Conservation (phyloP, 2,329 filamentous ascomycete species). For the Exophiala oligosperma region DNA sequence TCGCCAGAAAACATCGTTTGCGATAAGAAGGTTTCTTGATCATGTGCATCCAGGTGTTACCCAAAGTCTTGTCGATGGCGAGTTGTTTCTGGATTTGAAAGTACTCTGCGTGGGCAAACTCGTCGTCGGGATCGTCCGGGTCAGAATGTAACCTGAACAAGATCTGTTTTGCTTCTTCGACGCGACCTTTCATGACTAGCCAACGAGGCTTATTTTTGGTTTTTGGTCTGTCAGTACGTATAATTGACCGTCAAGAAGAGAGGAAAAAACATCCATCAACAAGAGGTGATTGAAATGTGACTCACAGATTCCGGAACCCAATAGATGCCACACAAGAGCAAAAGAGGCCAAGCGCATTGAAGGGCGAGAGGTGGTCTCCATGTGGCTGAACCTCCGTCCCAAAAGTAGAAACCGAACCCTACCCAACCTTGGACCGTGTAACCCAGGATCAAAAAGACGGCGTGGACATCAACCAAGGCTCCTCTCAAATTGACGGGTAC, state of each 20-base stretch:
- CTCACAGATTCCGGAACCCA: conserved; percentile 22
- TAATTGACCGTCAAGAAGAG: no score
- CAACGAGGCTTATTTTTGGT: conserved; percentile 13
- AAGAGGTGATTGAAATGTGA: no score
- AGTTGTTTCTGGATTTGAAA: conserved; percentile 28
- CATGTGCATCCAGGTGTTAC: conserved; percentile 22
- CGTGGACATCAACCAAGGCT: conserved; percentile 25
- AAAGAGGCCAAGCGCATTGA: conserved; percentile 21
- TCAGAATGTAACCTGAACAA: conserved; percentile 21
- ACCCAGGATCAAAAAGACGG: conserved; percentile 20
- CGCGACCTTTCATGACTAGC: conserved; percentile 26
- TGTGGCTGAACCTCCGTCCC: conserved; percentile 22
- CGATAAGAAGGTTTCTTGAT: conserved; percentile 23
- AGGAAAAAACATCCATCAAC: no score
- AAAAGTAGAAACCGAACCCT: conserved; percentile 28
- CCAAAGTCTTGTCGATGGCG: conserved; percentile 23
- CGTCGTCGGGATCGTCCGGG: conserved; percentile 13
- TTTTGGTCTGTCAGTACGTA: no score
- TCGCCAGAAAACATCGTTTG: conserved; percentile 19
- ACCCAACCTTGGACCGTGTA: conserved; percentile 26
- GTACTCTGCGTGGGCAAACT: conserved; percentile 23
- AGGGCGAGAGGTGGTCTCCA: conserved; percentile 27
- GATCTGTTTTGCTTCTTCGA: conserved; percentile 23
- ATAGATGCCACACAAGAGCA: conserved; percentile 21
- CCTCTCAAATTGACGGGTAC: conserved; percentile 24